Evolutionary conservation across 345 rosid genomes (phyloP).

Genomic region (Ailanthus altissimus): DNA sequence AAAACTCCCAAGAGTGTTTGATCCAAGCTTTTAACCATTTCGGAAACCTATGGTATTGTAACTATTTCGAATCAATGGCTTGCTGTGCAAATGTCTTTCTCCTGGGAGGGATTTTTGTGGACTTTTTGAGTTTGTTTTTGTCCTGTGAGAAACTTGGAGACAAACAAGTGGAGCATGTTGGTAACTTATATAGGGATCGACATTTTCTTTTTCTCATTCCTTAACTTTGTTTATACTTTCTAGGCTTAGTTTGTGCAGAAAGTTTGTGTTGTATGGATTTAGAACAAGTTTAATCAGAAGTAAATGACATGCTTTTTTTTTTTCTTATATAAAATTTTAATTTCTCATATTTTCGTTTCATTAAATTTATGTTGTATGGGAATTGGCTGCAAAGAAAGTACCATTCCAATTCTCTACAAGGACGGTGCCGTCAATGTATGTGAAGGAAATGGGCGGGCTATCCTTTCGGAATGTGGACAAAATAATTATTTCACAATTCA

Average conservation of each 20-base stretch:
- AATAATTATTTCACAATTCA: too few species aligned
- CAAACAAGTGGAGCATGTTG: background rate
- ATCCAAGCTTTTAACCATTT: background rate
- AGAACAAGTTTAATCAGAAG: background rate
- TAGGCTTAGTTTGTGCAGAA: background rate
- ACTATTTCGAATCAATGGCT: constrained; percentile 1
- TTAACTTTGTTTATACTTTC: background rate
- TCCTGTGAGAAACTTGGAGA: background rate
- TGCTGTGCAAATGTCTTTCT: background rate
- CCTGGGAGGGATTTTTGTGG: background rate
- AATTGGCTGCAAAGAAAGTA: too few species aligned
- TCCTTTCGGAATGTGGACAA: too few species aligned
- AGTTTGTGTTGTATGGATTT: constrained; percentile 1
- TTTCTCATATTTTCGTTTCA: too few species aligned
- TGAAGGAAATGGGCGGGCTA: too few species aligned
- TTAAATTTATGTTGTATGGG: too few species aligned
- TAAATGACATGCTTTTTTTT: background rate
- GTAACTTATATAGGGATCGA: background rate
- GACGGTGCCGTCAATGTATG: too few species aligned
- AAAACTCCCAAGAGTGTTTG: background rate
- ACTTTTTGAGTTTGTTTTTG: background rate
- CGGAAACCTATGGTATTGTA: background rate
- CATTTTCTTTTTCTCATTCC: background rate
- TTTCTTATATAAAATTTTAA: too few species aligned
- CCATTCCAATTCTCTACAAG: too few species aligned